Conservation (phyloP, 306 rosid genomes). For the Macrotyloma uniflorum region DNA sequence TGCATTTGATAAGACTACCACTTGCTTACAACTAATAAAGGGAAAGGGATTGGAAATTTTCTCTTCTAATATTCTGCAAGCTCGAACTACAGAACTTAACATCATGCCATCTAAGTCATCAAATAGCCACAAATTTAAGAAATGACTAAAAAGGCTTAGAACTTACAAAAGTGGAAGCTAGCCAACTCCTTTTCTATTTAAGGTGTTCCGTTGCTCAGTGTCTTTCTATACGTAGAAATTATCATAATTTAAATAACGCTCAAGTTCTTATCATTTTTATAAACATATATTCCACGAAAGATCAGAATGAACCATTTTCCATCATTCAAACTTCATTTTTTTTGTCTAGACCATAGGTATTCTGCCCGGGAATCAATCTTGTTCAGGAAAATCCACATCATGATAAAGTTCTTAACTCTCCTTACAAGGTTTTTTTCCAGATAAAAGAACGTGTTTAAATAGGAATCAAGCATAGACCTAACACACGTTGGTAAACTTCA, state of each 20-base stretch:
- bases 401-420: background rate
- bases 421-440: background rate
- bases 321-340: background rate
- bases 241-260: background rate
- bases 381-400: background rate
- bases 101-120: conserved; percentile 1
- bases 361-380: background rate
- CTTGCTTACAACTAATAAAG: background rate
- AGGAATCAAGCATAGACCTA: background rate
- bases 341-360: background rate
- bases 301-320: background rate
- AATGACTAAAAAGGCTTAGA: background rate
- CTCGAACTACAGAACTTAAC: conserved; percentile 21
- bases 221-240: background rate
- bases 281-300: conserved; percentile 18
- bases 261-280: background rate
- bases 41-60: background rate
- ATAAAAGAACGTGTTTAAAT: background rate
- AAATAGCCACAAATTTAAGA: background rate
- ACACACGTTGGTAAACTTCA: background rate
- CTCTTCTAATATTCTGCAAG: background rate
- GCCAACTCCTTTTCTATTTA: background rate
- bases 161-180: background rate
- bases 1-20: background rate
- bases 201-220: background rate